These are phyloP conservation scores for Spergularia marina DNA, from an alignment of 148 eudicot species.

Conservation along the genomic window DNA sequence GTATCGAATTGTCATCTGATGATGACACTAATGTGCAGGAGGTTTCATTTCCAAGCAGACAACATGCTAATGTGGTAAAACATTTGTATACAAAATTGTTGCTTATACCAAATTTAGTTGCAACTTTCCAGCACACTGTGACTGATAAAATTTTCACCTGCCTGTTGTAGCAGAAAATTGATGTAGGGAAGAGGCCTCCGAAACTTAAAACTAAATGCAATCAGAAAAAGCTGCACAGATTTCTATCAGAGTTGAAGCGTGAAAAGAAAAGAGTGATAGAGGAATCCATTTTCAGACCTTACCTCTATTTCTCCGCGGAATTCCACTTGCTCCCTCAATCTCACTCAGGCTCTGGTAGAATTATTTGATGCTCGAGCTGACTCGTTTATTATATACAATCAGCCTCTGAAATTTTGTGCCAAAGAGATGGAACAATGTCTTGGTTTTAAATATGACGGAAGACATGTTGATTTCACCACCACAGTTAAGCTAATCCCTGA, in stretches of 20 bases:
- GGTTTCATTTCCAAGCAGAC: neutral
- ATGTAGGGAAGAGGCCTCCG: too few relatives aligned
- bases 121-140: too few relatives aligned
- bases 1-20: neutral
- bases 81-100: neutral
- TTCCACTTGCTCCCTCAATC: neutral
- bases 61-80: neutral
- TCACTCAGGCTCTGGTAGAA: neutral
- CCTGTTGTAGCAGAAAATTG: conserved; percentile 10
- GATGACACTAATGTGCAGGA: neutral
- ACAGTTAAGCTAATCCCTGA: neutral
- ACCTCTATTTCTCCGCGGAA: neutral
- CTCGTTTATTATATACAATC: neutral
- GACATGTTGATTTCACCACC: neutral
- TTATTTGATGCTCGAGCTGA: neutral
- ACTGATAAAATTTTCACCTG: neutral
- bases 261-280: conserved; percentile 5
- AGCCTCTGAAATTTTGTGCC: neutral
- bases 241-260: neutral
- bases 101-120: too few relatives aligned
- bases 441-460: neutral
- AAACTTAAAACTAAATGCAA: neutral
- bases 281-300: neutral
- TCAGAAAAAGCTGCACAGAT: neutral
- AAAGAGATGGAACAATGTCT: neutral